Evolutionary conservation across 805 yeast species (phyloP).

Genomic region (Starmera amethionina): DNA sequence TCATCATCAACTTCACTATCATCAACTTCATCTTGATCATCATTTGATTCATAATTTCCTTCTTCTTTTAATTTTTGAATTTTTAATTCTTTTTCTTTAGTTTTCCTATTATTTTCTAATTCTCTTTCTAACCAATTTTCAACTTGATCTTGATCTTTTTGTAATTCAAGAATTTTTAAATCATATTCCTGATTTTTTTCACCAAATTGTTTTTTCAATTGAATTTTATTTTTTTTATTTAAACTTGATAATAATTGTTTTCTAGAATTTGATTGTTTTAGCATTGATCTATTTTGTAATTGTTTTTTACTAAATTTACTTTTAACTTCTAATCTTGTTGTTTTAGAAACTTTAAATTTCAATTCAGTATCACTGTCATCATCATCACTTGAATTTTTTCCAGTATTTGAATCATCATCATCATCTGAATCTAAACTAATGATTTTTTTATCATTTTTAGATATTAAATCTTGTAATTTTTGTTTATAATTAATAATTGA

Average conservation of each 20-base stretch:
- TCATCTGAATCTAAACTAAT: background rate
- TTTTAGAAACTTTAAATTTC: slow-evolving; percentile 20
- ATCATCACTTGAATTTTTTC: slow-evolving; percentile 11
- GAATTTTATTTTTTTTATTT: slow-evolving; percentile 35
- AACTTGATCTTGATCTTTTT: slow-evolving; percentile 11
- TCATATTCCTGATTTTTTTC: slow-evolving; percentile 36
- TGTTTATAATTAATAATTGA: background rate
- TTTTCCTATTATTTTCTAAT: slow-evolving; percentile 11
- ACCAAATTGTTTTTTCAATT: slow-evolving; percentile 42
- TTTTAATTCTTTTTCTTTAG: slow-evolving; percentile 25
- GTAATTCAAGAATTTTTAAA: slow-evolving; percentile 19
- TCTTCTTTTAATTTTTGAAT: slow-evolving; percentile 14
- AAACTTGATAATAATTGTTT: slow-evolving; percentile 26
- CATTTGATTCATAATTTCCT: slow-evolving; percentile 4
- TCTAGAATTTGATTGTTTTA: slow-evolving; percentile 7
- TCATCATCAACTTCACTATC: slow-evolving; percentile 8
- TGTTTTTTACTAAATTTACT: slow-evolving; percentile 22
- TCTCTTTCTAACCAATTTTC: slow-evolving; percentile 15
- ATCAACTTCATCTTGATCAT: slow-evolving; percentile 5
- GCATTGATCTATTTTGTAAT: slow-evolving; percentile 2
- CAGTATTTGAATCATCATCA: background rate
- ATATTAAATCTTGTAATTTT: slow-evolving; percentile 2
- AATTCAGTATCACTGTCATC: slow-evolving; percentile 12
- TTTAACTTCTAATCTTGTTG: slow-evolving; percentile 24
- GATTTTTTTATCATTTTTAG: background rate